Conservation (phyloP, 371 early-diverging fungal species). For the Syncephalis fuscata region DNA sequence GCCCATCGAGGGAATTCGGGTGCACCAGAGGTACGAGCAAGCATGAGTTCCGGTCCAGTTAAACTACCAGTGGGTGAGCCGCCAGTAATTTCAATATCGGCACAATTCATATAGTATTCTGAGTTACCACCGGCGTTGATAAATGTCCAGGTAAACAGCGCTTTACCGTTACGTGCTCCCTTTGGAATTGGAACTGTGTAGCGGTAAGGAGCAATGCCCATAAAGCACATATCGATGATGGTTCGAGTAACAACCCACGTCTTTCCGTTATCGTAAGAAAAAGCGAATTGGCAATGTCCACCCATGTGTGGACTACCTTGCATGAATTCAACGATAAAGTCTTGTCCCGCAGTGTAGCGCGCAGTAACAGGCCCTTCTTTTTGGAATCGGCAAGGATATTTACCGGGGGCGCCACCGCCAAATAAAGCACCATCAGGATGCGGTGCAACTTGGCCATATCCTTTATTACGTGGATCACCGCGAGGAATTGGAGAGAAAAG, state of each 20-base stretch:
- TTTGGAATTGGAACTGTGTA: conserved; percentile 31
- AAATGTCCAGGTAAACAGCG: conserved; percentile 47
- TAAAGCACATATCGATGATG: conserved; percentile 18
- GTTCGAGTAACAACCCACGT: conserved; percentile 39
- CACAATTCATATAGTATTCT: conserved; percentile 17
- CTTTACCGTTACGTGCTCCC: conserved; percentile 19
- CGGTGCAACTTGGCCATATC: conserved; percentile 1
- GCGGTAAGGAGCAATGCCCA: conserved; percentile 8
- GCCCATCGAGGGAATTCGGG: neutral
- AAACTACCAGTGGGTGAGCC: neutral
- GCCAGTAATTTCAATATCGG: conserved; percentile 2
- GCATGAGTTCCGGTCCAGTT: conserved; percentile 1
- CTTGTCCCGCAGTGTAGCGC: conserved; percentile 11
- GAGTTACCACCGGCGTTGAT: conserved; percentile 36
- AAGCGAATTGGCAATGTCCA: conserved; percentile 44
- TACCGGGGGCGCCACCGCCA: neutral
- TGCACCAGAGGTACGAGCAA: neutral
- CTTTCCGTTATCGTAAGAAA: conserved; percentile 31
- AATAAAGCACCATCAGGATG: neutral
- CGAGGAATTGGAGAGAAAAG: conserved; percentile 1
- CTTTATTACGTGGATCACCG: neutral
- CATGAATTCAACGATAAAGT: conserved; percentile 9
- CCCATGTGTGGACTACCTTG: conserved; percentile 20
- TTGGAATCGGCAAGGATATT: conserved; percentile 1
- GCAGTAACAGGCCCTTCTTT: neutral